Evolutionary conservation across 106 monocot genomes (phyloP).

Genomic region (Iris macrosiphon): DNA sequence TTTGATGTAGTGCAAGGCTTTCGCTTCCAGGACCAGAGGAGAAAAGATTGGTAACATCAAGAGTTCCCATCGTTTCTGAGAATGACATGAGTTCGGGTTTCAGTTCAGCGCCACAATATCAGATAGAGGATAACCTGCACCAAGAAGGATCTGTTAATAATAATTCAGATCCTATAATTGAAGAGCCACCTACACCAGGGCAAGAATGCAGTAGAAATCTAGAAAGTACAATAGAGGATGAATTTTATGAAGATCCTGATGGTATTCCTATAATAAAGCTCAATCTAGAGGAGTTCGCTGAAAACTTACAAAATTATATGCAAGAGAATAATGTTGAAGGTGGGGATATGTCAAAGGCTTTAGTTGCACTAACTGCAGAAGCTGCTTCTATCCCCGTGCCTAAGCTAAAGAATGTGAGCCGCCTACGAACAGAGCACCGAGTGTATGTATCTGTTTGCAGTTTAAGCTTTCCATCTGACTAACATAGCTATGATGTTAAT

Average conservation of each 20-base stretch:
- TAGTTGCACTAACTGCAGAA: constrained; percentile 44
- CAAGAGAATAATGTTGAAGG: constrained; percentile 30
- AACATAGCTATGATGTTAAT: background rate
- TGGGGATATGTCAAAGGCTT: constrained; percentile 47
- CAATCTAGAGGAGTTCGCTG: constrained; percentile 41
- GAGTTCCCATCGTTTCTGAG: constrained; percentile 3
- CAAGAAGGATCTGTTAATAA: background rate
- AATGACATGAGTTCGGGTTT: background rate
- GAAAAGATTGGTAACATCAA: constrained; percentile 21
- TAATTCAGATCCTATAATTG: constrained; percentile 50
- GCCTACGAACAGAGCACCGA: constrained; percentile 66
- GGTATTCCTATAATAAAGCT: constrained; percentile 58
- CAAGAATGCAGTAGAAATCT: constrained; percentile 20
- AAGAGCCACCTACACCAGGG: constrained; percentile 58
- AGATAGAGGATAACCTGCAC: constrained; percentile 15
- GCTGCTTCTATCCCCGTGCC: constrained; percentile 70
- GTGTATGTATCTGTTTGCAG: constrained; percentile 35
- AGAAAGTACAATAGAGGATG: constrained; percentile 58
- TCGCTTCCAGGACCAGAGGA: constrained; percentile 59
- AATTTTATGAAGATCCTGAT: constrained; percentile 53
- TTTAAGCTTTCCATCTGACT: background rate
- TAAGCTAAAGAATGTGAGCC: constrained; percentile 57
- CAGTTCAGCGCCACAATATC: constrained; percentile 8
- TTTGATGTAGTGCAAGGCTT: constrained; percentile 50
- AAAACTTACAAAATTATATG: constrained; percentile 42